Percentiles rank a stretch among this genome's conserved stretches.
Evolutionary conservation across 345 rosid species (phyloP).

Genomic region (Arabidopsis suecica): DNA sequence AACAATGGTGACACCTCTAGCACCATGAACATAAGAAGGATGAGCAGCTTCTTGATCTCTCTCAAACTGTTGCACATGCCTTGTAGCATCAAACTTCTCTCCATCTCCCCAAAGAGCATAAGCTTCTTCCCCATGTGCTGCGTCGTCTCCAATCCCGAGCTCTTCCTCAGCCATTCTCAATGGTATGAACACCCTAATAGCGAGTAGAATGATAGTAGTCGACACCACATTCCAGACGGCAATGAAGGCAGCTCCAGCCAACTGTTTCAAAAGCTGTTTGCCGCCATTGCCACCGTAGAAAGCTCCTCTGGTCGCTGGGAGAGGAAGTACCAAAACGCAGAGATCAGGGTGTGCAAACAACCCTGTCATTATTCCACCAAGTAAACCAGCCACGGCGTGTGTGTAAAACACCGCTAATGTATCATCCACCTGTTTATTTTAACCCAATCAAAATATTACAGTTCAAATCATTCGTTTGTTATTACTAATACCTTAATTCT

Average conservation of each 20-base stretch:
- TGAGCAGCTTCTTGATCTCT: constrained; percentile 49
- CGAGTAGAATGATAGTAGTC: constrained; percentile 66
- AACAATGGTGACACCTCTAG: constrained; percentile 80
- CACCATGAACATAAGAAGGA: constrained; percentile 60
- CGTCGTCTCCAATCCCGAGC: constrained; percentile 86
- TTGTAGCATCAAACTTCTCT: constrained; percentile 76
- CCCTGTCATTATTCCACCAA: constrained; percentile 84
- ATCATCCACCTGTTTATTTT: constrained; percentile 66
- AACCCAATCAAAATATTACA: not conserved
- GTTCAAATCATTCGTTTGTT: not conserved
- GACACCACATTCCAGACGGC: constrained; percentile 68
- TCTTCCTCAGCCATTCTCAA: constrained; percentile 82
- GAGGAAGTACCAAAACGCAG: constrained; percentile 53
- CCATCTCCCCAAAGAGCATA: constrained; percentile 99
- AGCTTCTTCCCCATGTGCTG: constrained; percentile 96
- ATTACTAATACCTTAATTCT: not conserved
- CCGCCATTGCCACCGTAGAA: constrained; percentile 82
- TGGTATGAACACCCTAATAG: constrained; percentile 67
- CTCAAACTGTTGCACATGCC: constrained; percentile 52
- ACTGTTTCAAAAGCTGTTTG: constrained; percentile 69
- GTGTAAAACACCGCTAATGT: constrained; percentile 93
- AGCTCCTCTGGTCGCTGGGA: constrained; percentile 62
- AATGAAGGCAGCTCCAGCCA: constrained; percentile 71
- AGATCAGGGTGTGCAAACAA: constrained; percentile 81
- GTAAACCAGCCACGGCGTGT: constrained; percentile 86